Percentiles rank a stretch among this genome's conserved stretches.
Evolutionary conservation across 371 early-diverging fungal species (phyloP).

Genomic region (Mucor indicus): DNA sequence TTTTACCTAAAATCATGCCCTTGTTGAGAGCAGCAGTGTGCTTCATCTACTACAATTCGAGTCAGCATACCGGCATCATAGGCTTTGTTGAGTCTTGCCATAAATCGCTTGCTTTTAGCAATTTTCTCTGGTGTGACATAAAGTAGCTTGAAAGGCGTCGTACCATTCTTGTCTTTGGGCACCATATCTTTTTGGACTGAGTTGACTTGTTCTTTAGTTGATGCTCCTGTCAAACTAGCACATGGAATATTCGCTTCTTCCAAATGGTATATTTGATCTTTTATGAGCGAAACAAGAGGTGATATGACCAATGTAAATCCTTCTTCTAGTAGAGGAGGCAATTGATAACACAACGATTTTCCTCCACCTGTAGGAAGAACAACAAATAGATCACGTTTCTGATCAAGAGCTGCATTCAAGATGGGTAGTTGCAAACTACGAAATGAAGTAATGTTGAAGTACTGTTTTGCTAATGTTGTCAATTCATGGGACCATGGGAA

Average conservation of each 20-base stretch:
- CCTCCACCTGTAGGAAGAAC: slow-evolving; percentile 92
- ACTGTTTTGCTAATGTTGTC: slow-evolving; percentile 24
- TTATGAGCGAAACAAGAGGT: slow-evolving; percentile 81
- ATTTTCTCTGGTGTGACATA: slow-evolving; percentile 94
- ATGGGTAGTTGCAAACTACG: slow-evolving; percentile 71
- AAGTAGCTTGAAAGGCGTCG: slow-evolving; percentile 50
- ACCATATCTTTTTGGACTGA: slow-evolving; percentile 45
- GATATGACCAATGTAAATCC: slow-evolving; percentile 85
- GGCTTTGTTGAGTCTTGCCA: slow-evolving; percentile 63
- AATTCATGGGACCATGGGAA: slow-evolving; percentile 57
- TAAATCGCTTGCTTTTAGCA: slow-evolving; percentile 69
- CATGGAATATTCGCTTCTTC: slow-evolving; percentile 67
- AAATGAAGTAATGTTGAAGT: slow-evolving; percentile 59
- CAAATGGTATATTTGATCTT: slow-evolving; percentile 82
- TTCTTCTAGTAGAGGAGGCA: slow-evolving; percentile 74
- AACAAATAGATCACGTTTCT: slow-evolving; percentile 73
- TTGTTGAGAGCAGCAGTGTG: slow-evolving; percentile 79
- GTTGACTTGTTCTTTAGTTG: slow-evolving; percentile 54
- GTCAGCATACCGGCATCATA: slow-evolving; percentile 53
- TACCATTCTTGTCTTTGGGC: slow-evolving; percentile 13
- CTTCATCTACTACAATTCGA: slow-evolving; percentile 88
- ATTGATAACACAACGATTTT: slow-evolving; percentile 86
- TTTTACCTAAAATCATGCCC: slow-evolving; percentile 83
- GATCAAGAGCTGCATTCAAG: slow-evolving; percentile 71
- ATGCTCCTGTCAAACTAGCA: slow-evolving; percentile 59